Percentiles rank a stretch among this genome's conserved stretches.
These are phyloP conservation scores for Bryoerythrophyllum caledonicum DNA, from an alignment of 225 moss, liverwort and hornwort genomes.

Conservation along the genomic window DNA sequence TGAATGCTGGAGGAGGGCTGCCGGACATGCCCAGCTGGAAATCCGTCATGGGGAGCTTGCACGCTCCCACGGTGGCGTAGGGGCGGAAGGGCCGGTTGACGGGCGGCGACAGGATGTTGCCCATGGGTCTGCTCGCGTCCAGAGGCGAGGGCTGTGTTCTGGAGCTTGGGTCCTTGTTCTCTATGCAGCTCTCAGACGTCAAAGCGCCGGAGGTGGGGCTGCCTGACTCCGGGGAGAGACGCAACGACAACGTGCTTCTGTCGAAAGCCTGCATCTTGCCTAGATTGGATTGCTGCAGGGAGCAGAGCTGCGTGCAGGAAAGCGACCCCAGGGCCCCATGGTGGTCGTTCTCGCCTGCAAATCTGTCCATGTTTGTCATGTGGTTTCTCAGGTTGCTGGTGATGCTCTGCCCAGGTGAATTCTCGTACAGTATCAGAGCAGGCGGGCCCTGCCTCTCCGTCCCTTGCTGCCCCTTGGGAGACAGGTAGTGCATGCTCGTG, in stretches of 20 bases:
- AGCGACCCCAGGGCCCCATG: constrained; percentile 57
- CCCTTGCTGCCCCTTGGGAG: constrained; percentile 54
- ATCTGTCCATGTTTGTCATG: constrained; percentile 58
- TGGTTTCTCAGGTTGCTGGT: constrained; percentile 57
- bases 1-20: constrained; percentile 53
- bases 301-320: constrained; percentile 71
- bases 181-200: constrained; percentile 85
- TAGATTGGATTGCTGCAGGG: constrained; percentile 54
- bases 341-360: constrained; percentile 64
- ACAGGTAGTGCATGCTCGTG: constrained; percentile 91
- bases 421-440: constrained; percentile 59
- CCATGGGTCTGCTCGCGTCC: constrained; percentile 47
- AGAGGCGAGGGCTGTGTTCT: constrained; percentile 61
- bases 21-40: constrained; percentile 62
- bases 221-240: constrained; percentile 85
- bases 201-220: constrained; percentile 89
- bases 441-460: constrained; percentile 46
- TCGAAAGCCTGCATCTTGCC: constrained; percentile 56
- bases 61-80: constrained; percentile 88
- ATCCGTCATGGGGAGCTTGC: constrained; percentile 81
- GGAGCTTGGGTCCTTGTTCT: constrained; percentile 63
- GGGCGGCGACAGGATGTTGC: constrained; percentile 40
- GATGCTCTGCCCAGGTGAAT: constrained; percentile 53
- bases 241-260: constrained; percentile 70
- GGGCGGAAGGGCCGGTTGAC: constrained; percentile 78